Conservation (phyloP, 2,329 filamentous ascomycete species). For the Colletotrichum sp. region DNA sequence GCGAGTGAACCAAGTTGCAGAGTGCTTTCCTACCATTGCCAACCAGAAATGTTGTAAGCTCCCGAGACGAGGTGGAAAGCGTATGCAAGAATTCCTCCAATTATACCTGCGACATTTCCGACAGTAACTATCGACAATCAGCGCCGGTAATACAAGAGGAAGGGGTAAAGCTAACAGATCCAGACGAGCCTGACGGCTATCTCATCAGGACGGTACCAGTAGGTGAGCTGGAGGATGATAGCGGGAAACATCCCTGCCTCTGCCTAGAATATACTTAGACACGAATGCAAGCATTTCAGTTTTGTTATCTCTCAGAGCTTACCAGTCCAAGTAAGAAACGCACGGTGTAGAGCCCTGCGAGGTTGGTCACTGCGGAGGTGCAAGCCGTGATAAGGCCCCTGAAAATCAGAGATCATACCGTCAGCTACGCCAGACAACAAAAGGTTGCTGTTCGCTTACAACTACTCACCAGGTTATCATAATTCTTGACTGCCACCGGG, state of each 20-base stretch:
- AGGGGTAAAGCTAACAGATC: background rate
- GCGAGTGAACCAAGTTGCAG: background rate
- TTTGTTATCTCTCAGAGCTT: background rate
- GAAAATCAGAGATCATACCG: background rate
- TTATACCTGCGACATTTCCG: background rate
- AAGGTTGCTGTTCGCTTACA: background rate
- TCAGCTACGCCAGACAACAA: background rate
- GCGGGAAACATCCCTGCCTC: too few relatives aligned
- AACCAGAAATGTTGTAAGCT: background rate
- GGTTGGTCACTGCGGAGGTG: background rate
- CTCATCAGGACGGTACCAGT: background rate
- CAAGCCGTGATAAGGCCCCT: background rate
- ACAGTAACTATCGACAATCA: background rate
- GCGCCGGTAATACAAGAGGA: accelerated
- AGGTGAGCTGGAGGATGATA: background rate
- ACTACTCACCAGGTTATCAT: background rate
- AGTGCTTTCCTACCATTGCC: background rate
- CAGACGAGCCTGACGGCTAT: background rate
- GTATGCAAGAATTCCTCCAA: background rate
- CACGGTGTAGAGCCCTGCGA: background rate
- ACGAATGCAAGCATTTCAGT: too few relatives aligned
- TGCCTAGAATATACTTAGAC: too few relatives aligned
- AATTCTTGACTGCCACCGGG: background rate
- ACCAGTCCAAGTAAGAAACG: background rate
- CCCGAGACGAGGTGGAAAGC: background rate